phyloP scores from a whole-genome alignment of 495 filamentous ascomycete species.

The Aspergillus panamensis region DNA sequence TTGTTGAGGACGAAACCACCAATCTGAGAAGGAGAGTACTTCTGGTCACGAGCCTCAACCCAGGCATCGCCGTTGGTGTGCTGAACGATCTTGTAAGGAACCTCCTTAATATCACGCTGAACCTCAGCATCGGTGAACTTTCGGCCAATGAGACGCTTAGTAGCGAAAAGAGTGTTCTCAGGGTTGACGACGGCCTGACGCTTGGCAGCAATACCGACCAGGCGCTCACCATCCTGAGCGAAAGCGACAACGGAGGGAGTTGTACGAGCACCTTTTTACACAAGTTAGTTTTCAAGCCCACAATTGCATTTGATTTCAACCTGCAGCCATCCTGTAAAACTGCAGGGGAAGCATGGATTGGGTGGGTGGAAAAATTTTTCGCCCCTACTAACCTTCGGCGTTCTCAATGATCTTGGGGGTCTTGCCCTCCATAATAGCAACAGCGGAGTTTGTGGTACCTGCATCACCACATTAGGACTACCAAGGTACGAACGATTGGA shows the following conservation, averaged over 20 bases:
- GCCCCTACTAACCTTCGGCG: constrained; percentile 66
- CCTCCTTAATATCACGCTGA: constrained; percentile 96
- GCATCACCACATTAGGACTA: constrained; percentile 24
- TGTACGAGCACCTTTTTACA: constrained; percentile 74
- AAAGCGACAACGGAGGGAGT: constrained; percentile 97
- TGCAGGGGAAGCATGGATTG: too few species aligned
- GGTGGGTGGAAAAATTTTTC: constrained; percentile 25
- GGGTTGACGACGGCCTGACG: constrained; percentile 99
- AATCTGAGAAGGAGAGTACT: constrained; percentile 97
- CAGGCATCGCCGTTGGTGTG: constrained; percentile 98
- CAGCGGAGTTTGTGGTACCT: constrained; percentile 98
- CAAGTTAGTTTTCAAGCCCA: constrained; percentile 16
- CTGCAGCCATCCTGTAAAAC: too few species aligned
- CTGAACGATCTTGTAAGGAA: constrained; percentile 98
- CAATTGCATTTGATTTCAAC: too few species aligned
- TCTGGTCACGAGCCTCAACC: constrained; percentile 93
- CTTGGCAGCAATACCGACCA: constrained; percentile 98
- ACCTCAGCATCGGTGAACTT: constrained; percentile 97
- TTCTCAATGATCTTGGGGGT: constrained; percentile 95
- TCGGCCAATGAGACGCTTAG: constrained; percentile 98
- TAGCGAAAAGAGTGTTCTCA: constrained; percentile 98
- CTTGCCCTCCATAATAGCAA: constrained; percentile 97
- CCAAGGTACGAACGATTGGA: constrained; percentile 7
- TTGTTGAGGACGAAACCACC: constrained; percentile 96
- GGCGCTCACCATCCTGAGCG: constrained; percentile 92